Percentiles rank a stretch among this genome's conserved stretches.
Evolutionary conservation across 495 filamentous ascomycete genomes (phyloP).

Genomic region (Talaromyces trachyspermus): DNA sequence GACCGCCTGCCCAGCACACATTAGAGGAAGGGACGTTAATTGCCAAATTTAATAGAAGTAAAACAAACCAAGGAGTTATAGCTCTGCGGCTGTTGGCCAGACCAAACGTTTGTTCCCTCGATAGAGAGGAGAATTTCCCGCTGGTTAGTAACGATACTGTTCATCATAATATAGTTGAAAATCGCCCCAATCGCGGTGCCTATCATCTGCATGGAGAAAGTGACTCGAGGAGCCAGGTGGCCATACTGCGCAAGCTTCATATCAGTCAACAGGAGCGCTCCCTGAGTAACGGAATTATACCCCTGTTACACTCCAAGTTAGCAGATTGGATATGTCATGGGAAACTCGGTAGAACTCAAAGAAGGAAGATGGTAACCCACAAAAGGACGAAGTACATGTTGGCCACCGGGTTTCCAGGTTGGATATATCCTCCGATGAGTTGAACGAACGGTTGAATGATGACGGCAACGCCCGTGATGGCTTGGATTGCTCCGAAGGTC

Average conservation of each 20-base stretch:
- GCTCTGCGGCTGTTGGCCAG: constrained; percentile 26
- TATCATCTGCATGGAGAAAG: constrained; percentile 38
- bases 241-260: constrained; percentile 28
- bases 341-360: too few species aligned
- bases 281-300: too few species aligned
- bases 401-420: constrained; percentile 26
- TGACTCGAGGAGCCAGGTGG: constrained; percentile 28
- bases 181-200: constrained; percentile 39
- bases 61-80: too few species aligned
- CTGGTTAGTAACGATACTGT: constrained; percentile 25
- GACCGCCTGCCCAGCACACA: constrained; percentile 28
- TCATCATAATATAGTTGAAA: constrained; percentile 44
- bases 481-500: too few species aligned
- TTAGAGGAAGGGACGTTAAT: too few species aligned
- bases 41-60: too few species aligned
- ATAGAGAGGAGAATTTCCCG: constrained; percentile 21
- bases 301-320: too few species aligned
- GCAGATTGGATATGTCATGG: background rate
- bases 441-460: constrained; percentile 26
- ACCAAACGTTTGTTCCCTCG: constrained; percentile 36
- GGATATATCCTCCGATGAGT: constrained; percentile 30
- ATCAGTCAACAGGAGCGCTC: too few species aligned
- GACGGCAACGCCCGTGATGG: constrained; percentile 30
- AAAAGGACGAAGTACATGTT: constrained; percentile 36
- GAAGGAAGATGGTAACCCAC: too few species aligned